Conservation (phyloP, 2,329 filamentous ascomycete species). For the Amauroascus verrucosus region DNA sequence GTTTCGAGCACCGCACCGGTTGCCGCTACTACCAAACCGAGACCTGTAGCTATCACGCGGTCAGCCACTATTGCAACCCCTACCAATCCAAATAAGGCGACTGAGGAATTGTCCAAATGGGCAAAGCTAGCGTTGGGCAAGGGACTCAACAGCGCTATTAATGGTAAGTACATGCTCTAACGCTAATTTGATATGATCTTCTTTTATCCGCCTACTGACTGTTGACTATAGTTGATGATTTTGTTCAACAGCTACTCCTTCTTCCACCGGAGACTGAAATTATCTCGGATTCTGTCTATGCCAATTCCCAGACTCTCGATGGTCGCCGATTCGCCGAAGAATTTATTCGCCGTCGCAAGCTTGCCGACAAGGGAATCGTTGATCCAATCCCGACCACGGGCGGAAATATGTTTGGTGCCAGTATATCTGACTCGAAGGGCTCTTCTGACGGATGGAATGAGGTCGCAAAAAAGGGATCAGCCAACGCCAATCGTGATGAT, state of each 20-base stretch:
- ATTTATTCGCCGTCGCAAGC: slow-evolving; percentile 83
- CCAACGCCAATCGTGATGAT: slow-evolving; percentile 41
- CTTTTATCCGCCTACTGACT: slow-evolving; percentile 26
- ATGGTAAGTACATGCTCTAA: slow-evolving; percentile 44
- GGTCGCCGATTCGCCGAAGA: slow-evolving; percentile 89
- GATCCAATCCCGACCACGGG: slow-evolving; percentile 50
- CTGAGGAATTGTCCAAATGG: slow-evolving; percentile 94
- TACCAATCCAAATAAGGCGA: slow-evolving; percentile 50
- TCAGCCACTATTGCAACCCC: slow-evolving; percentile 22
- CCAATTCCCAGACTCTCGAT: slow-evolving; percentile 78
- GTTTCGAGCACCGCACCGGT: slow-evolving; percentile 35
- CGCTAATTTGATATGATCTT: not conserved
- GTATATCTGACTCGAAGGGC: slow-evolving; percentile 36
- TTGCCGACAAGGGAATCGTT: slow-evolving; percentile 83
- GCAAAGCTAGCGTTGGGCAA: slow-evolving; percentile 66
- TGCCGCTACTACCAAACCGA: slow-evolving; percentile 38
- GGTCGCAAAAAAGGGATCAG: slow-evolving; percentile 80
- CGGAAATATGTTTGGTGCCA: slow-evolving; percentile 33
- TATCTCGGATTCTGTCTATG: slow-evolving; percentile 84
- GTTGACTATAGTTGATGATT: slow-evolving; percentile 56
- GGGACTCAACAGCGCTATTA: slow-evolving; percentile 58
- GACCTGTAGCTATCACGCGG: slow-evolving; percentile 40
- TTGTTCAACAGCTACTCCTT: slow-evolving; percentile 63
- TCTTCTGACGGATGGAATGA: slow-evolving; percentile 77
- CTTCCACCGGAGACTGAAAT: slow-evolving; percentile 69